Base-by-base conservation (phyloP, 805 yeast genomes). In the Candida ortonii region DNA sequence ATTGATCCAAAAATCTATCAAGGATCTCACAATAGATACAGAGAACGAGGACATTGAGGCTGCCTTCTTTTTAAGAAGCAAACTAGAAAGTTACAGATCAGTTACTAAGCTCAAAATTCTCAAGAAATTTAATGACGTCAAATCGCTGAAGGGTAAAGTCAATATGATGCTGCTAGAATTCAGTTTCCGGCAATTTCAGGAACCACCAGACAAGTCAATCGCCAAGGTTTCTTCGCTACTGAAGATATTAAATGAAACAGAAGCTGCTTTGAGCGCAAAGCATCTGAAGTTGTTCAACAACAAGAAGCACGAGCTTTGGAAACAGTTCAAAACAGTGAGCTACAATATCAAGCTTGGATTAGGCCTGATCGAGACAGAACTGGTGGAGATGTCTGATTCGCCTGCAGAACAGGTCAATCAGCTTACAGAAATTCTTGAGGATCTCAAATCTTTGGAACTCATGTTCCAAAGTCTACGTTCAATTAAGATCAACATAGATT, bases 321-420 rank as follows among this genome's bases (percentile, higher is more conserved):
- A 44, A 1, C 45, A 54, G 3, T 53, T 67, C 4, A 22, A 41
- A 8, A 46, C 46, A 7, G 42, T 62, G 19, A 40, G 54, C 17
- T 49, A 47, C 9, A 38, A 41, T 18, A 33, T 45, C 16, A 44
- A 36, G 7, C 25, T 39, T 18, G 49, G 47, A 28, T 22, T 47
- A 27, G 31, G 33, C 24, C 16, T 55, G 33, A 21, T 45, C 28
- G 43, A 51, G 30, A 23, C 34, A 25, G 43, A 48, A 50, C 22
- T 47, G 8, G 15, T 24, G 24, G 43, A 30, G 18, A 34, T 36
- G 16, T 35, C 39, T 7, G 68, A 67, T 15, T 57, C 55, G 21
- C 53, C 66, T 14, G 65, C 65, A 26, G 53, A 46, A 7, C 75
- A 70, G 39, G 49, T 64, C 10, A 53, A 48, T 20, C 55, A 48